Percentiles rank a stretch among this genome's conserved stretches.
Evolutionary conservation across 2,329 filamentous ascomycete species (phyloP).

Genomic region (Alternaria conjuncta): DNA sequence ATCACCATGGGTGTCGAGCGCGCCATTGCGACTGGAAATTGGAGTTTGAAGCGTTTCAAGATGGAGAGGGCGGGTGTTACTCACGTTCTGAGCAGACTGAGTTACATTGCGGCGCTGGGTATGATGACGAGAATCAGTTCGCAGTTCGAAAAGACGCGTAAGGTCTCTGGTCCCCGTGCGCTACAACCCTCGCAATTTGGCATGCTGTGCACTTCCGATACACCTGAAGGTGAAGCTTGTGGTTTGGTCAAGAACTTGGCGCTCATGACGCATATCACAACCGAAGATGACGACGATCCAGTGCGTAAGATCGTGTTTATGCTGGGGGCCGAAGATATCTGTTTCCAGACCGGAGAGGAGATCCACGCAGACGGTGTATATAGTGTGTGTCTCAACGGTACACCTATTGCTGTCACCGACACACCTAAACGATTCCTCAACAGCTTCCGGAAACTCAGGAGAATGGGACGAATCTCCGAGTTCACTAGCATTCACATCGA

Average conservation of each 20-base stretch:
- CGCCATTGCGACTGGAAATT: slow-evolving; percentile 96
- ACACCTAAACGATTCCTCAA: slow-evolving; percentile 86
- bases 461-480: slow-evolving; percentile 90
- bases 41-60: slow-evolving; percentile 96
- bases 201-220: slow-evolving; percentile 97
- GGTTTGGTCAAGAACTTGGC: slow-evolving; percentile 98
- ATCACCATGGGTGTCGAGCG: slow-evolving; percentile 95
- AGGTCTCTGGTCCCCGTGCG: slow-evolving; percentile 93
- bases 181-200: slow-evolving; percentile 97
- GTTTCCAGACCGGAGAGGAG: slow-evolving; percentile 80
- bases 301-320: slow-evolving; percentile 86
- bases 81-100: slow-evolving; percentile 91
- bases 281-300: slow-evolving; percentile 90
- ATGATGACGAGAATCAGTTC: slow-evolving; percentile 99
- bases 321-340: slow-evolving; percentile 82
- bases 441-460: slow-evolving; percentile 83
- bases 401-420: slow-evolving; percentile 84
- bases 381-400: slow-evolving; percentile 94
- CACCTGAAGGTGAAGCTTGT: slow-evolving; percentile 97
- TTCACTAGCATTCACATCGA: slow-evolving; percentile 98
- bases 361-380: slow-evolving; percentile 86
- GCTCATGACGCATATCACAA: slow-evolving; percentile 99
- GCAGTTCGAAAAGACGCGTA: slow-evolving; percentile 98
- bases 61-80: slow-evolving; percentile 98
- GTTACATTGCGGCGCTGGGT: slow-evolving; percentile 93